Evolutionary conservation across 257 asterid genomes (phyloP).

Genomic region (Nicotiana sylvestris): DNA sequence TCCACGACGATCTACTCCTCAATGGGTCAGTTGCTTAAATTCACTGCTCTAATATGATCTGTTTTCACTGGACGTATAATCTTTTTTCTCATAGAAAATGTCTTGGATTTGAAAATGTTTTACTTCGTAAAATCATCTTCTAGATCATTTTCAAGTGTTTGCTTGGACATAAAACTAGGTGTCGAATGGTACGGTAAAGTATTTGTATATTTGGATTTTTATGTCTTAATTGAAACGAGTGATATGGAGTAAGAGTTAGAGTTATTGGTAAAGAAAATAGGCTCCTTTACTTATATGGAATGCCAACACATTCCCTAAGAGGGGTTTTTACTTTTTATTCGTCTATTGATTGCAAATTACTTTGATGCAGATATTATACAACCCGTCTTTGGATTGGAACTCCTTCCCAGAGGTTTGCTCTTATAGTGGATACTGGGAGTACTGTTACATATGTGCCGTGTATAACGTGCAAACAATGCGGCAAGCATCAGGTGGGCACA

Average conservation of each 20-base stretch:
- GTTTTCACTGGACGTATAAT: neutral
- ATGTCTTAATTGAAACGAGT: neutral
- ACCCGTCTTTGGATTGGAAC: conserved; percentile 92
- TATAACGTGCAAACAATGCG: conserved; percentile 83
- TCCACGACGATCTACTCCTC: conserved; percentile 81
- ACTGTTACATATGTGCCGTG: conserved; percentile 98
- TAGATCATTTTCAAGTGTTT: neutral
- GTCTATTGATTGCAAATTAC: neutral
- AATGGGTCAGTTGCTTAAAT: conserved; percentile 44
- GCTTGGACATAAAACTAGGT: neutral
- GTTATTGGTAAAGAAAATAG: neutral
- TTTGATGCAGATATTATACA: conserved; percentile 72
- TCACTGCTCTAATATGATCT: neutral
- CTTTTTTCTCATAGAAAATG: neutral
- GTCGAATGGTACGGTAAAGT: neutral
- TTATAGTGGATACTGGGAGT: conserved; percentile 95
- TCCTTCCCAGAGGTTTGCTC: conserved; percentile 88
- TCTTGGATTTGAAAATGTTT: neutral
- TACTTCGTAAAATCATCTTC: too few relatives aligned
- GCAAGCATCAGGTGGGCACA: conserved; percentile 74
- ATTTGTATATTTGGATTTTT: neutral
- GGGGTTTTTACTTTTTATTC: neutral
- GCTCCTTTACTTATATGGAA: neutral
- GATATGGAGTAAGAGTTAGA: neutral
- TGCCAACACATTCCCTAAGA: neutral